A percentile compares a stretch with the other conserved stretches of the same genome.
These are phyloP conservation scores for Quillaja saponaria DNA, from an alignment of 306 rosid genomes.

Conservation along the genomic window DNA sequence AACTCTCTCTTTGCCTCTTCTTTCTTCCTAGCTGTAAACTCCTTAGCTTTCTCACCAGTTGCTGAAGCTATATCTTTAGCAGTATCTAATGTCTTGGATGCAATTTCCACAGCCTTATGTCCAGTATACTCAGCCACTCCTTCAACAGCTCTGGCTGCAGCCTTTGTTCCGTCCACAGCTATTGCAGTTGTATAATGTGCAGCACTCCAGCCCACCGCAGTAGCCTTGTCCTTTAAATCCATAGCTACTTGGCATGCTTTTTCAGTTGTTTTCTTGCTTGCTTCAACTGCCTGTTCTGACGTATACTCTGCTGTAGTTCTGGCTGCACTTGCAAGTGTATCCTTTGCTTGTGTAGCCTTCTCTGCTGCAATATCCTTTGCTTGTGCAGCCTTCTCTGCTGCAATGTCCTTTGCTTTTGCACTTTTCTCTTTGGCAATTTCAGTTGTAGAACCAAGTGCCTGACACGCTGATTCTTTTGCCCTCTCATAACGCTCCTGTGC, in stretches of 20 bases:
- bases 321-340: constrained; percentile 31
- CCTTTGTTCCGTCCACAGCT: constrained; percentile 63
- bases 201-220: constrained; percentile 64
- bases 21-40: constrained; percentile 71
- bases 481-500: constrained; percentile 49
- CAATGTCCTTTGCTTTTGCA: constrained; percentile 22
- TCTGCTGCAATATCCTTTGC: constrained; percentile 26
- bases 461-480: constrained; percentile 39
- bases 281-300: constrained; percentile 37
- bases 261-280: constrained; percentile 37
- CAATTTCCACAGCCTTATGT: constrained; percentile 50
- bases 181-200: constrained; percentile 54
- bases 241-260: constrained; percentile 45
- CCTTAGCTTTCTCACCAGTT: constrained; percentile 68
- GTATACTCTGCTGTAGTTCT: constrained; percentile 43
- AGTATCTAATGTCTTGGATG: constrained; percentile 42
- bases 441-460: constrained; percentile 28
- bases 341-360: constrained; percentile 48
- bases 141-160: constrained; percentile 41
- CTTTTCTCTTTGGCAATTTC: constrained; percentile 36
- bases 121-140: constrained; percentile 61
- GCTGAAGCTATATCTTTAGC: constrained; percentile 48
- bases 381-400: constrained; percentile 14
- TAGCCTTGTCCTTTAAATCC: constrained; percentile 58
- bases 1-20: constrained; percentile 53